Evolutionary conservation across 306 rosid species (phyloP).

Genomic region (Trifolium dubium): DNA sequence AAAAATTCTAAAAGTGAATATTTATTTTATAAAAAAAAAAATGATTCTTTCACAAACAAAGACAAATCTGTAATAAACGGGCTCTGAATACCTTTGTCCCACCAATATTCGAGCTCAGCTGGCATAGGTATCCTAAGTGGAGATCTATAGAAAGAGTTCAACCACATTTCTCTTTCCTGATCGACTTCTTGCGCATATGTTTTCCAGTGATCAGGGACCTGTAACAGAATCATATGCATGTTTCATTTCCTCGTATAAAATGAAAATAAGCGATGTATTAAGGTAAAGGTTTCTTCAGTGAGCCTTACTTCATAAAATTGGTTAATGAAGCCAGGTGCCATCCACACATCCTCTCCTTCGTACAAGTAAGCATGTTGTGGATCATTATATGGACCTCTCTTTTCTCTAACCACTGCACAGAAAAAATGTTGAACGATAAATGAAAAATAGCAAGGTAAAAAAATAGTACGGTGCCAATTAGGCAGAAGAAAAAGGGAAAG

Average conservation of each 20-base stretch:
- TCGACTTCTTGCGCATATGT: constrained; percentile 85
- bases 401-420: constrained; percentile 86
- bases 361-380: constrained; percentile 96
- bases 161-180: constrained; percentile 96
- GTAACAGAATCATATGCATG: constrained; percentile 39
- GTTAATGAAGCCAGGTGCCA: constrained; percentile 97
- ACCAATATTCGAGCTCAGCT: constrained; percentile 95
- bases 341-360: constrained; percentile 95
- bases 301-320: constrained; percentile 86
- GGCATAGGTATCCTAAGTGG: constrained; percentile 97
- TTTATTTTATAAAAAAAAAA: background rate
- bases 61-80: background rate
- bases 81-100: constrained; percentile 64
- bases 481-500: background rate
- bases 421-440: constrained; percentile 33
- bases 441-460: constrained; percentile 36
- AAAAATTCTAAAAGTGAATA: background rate
- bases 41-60: background rate
- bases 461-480: constrained; percentile 1
- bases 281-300: constrained; percentile 30
- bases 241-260: constrained; percentile 24
- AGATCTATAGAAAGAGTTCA: constrained; percentile 90
- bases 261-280: constrained; percentile 32
- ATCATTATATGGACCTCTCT: constrained; percentile 84
- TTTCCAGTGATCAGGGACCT: constrained; percentile 98